Evolutionary conservation across 768 basidiomycete genomes (phyloP), one percentile per base, ranked within the genome.

Genomic region (Pluteus cervinus): DNA sequence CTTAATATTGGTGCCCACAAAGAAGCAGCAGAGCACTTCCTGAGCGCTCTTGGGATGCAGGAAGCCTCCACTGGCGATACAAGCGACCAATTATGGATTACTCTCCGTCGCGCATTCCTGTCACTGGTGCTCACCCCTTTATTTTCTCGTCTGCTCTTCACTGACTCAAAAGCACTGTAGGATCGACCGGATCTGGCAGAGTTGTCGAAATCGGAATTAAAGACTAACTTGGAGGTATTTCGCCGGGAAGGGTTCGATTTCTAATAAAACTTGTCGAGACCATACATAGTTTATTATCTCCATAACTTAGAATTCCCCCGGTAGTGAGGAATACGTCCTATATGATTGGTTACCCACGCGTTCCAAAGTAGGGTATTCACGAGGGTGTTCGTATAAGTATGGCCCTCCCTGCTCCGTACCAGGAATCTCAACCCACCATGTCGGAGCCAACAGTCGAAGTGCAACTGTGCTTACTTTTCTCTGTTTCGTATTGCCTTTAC

Each of bases 11-110:
- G 92, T 7, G 90, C 91, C 7, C 75, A 87, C 58, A 83, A 87
- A 53, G 96, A 99, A 63, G 93, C 96, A 1, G 89, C 90, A 4
- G 96, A 99, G 49, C 96, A 99, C 60, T 86, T 96, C 54, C 65
- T 96, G 36, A 82, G 85, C 43, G 92, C 89, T 1, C 62, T 96
- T 25, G 73, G 73, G 9, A 66, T 92, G 53, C 91, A 94, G 49
- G 80, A 86, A 49, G 61, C 76, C 7, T 74, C 73, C 1, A 76
- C 66, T 41, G 79, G 70, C 40, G 80, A 78, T 51, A 85, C 81
- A 33, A 90, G 85, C 42, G 78, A 84, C 39, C 86, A 90, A 46
- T 65, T 98, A 22, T 97, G 92, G 96, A 72, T 76, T 37, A 97
- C 94, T 21, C 71, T 99, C 17, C 73, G 86, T 41, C 75, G 91